Percentiles rank a stretch among this genome's conserved stretches.
Conservation (phyloP, 768 basidiomycete genomes). For the Phlebiopsis flavidoalba region DNA sequence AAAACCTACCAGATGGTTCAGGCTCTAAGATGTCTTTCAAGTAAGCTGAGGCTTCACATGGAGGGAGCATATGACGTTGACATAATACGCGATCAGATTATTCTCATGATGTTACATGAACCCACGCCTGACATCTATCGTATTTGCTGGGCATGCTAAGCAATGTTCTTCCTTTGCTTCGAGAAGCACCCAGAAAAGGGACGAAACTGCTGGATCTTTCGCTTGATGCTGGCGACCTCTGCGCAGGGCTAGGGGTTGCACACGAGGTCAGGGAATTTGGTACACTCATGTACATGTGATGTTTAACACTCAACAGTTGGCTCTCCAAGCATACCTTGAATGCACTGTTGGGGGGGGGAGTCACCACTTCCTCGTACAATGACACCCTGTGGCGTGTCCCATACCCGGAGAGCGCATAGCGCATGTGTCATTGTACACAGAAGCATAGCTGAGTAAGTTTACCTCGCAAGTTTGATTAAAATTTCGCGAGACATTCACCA, state of each 20-base stretch:
- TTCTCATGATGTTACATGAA: constrained; percentile 67
- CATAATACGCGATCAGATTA: constrained; percentile 39
- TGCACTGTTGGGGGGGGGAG: too few species aligned
- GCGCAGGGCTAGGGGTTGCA: constrained; percentile 68
- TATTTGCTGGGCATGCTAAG: constrained; percentile 65
- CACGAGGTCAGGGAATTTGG: constrained; percentile 49
- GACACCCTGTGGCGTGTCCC: constrained; percentile 51
- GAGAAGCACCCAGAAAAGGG: constrained; percentile 56
- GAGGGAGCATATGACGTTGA: not conserved
- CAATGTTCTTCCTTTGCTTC: constrained; percentile 60
- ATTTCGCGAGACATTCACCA: not conserved
- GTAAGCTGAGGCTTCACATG: constrained; percentile 28
- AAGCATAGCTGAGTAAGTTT: constrained; percentile 59
- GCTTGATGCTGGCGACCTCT: constrained; percentile 64
- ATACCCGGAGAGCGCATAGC: constrained; percentile 44
- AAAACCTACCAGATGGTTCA: constrained; percentile 39
- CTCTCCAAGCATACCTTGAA: constrained; percentile 57
- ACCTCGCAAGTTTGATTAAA: not conserved
- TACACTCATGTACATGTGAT: not conserved
- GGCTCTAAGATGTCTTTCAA: constrained; percentile 68
- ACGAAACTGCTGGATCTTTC: constrained; percentile 55
- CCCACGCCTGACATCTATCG: constrained; percentile 58
- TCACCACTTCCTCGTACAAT: constrained; percentile 45
- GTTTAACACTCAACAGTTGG: constrained; percentile 37
- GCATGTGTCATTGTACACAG: constrained; percentile 44